Base-by-base conservation (phyloP, 805 yeast genomes). In the Suhomyces xylopsoci region DNA sequence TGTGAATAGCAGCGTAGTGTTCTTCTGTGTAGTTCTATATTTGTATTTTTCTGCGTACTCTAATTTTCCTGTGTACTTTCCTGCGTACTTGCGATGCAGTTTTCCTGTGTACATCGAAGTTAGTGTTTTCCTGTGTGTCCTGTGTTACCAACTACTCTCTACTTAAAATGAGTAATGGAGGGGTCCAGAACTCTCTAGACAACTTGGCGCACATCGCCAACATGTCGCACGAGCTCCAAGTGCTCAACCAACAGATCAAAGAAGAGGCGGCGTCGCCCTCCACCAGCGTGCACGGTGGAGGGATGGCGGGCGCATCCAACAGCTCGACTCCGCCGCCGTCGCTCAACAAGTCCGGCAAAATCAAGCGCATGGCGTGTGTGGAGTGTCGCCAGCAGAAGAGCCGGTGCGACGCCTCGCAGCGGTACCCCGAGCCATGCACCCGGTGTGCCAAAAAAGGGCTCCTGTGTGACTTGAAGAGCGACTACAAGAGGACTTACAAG, bases 311-410 rank as follows among this genome's bases (percentile, higher is more conserved):
- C 5, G 40, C 20, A 1, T 44, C 48, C 22, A 43, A 43, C 47
- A 38, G 34, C 38, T 40, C 46, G 7, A 41, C 52, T 7, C 46
- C 55, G 3, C 51, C 55, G 10, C 55, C 52, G 5, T 14, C 15
- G 19, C 43, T 25, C 57, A 53, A 48, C 54, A 61, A 54, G 34
- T 22, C 50, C 6, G 47, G 58, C 2, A 69, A 61, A 49, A 59
- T 67, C 40, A 86, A 84, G 65, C 77, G 83, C 51, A 82, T 91
- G 65, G 98, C 98, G 0, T 94, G 99, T 74, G 90, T 90, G 1
- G 97, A 93, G 62, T 94, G 99, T 66, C 81, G 98, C 12, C 98
- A 94, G 69, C 99, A 93, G 67, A 94, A 94, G 70, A 86, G 91
- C 34, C 82, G 84, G 62, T 92, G 97, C 71, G 96, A 92, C 70